These are phyloP conservation scores for Acacia pycnantha DNA, from an alignment of 331 rosid genomes.

Conservation along the genomic window DNA sequence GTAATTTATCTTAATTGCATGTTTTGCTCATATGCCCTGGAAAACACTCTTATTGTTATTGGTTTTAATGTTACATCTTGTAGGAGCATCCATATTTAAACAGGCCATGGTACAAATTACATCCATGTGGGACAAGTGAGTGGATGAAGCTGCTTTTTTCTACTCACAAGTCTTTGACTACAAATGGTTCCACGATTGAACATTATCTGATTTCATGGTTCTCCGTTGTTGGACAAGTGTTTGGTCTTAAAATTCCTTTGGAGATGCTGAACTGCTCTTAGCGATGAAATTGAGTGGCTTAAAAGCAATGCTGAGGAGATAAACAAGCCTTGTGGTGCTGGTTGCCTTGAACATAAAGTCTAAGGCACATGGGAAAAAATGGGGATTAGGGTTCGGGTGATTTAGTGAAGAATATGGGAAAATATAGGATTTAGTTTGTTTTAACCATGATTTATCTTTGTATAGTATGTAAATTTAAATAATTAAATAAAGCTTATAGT, in stretches of 20 bases:
- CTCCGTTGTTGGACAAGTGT: too few relatives aligned
- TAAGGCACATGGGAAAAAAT: background rate
- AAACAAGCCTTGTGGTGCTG: background rate
- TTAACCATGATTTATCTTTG: background rate
- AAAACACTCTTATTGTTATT: too few relatives aligned
- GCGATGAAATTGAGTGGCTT: background rate
- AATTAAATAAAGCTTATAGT: background rate
- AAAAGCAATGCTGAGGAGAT: background rate
- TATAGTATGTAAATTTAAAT: background rate
- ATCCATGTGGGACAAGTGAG: slow-evolving; percentile 84
- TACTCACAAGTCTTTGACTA: slow-evolving; percentile 36
- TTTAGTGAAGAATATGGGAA: background rate
- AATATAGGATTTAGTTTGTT: background rate
- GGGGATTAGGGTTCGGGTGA: background rate
- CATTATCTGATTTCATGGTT: slow-evolving; percentile 45
- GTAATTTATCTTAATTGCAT: too few relatives aligned
- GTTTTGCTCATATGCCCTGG: too few relatives aligned
- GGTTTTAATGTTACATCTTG: background rate
- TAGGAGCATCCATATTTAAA: slow-evolving; percentile 88
- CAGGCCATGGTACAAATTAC: slow-evolving; percentile 85
- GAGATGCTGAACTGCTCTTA: slow-evolving; percentile 40
- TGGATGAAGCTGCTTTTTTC: slow-evolving; percentile 81
- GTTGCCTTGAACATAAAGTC: background rate
- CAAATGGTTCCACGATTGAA: slow-evolving; percentile 36
- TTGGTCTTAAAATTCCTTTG: background rate